Evolutionary conservation across 2,329 filamentous ascomycete species (phyloP), one percentile per base, ranked within the genome.

Genomic region (Aspergillus piperis): DNA sequence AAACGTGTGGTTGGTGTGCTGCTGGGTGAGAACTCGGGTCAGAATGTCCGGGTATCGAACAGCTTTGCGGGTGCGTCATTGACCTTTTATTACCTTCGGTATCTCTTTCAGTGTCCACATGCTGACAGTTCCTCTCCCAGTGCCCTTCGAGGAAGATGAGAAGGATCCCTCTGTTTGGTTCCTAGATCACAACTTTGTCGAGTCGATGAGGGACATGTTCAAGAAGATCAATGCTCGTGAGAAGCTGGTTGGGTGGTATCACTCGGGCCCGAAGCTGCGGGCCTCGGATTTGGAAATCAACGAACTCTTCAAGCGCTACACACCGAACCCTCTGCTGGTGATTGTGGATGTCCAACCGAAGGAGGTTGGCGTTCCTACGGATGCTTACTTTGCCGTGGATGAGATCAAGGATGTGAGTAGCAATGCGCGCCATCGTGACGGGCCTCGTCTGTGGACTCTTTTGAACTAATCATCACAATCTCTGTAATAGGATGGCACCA

Each of bases 141-240:
- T 98, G 49, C 95, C 95, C 1, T 99, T 99, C 74, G 95, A 99
- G 80, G 95, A 99, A 82, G 95, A 99, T 77, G 95, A 97, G 73
- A 96, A 96, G 81, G 93, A 99, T 76, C 94, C 94, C 3, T 96
- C 94, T 38, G 95, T 99, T 75, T 99, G 95, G 95, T 99, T 98
- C 77, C 82, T 99, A 66, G 95, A 99, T 78, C 95, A 99, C 85
- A 98, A 98, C 85, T 99, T 97, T 74, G 91, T 99, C 78, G 95
- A 99, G 80, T 91, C 90, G 70, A 99, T 99, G 95, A 96, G 95
- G 81, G 95, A 98, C 79, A 99, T 99, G 95, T 99, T 99, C 86
- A 99, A 99, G 84, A 98, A 98, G 82, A 93, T 99, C 84, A 99
- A 99, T 82, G 95, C 95, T 63, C 85, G 91, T 66, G 95, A 99